Evolutionary conservation across 345 rosid species (phyloP).

Genomic region (Firmiana major): DNA sequence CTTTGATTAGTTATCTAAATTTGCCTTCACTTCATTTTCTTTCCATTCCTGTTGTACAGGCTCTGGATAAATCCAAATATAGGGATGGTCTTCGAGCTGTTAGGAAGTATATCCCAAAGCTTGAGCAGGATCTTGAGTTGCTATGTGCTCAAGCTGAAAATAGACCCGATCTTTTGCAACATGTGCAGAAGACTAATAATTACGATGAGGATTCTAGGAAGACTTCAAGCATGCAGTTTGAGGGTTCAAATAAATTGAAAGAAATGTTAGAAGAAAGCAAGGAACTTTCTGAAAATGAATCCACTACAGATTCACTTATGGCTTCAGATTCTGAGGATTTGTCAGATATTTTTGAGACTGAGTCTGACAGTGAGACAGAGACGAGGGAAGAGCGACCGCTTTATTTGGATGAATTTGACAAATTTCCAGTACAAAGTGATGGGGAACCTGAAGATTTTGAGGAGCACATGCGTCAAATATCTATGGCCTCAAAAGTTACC

Average conservation of each 20-base stretch:
- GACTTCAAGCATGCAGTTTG: constrained; percentile 21
- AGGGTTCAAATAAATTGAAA: constrained; percentile 43
- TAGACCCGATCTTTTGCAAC: constrained; percentile 19
- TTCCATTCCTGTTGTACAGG: constrained; percentile 31
- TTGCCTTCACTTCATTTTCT: neutral
- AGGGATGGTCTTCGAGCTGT: constrained; percentile 83
- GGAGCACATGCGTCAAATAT: constrained; percentile 44
- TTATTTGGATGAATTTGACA: constrained; percentile 67
- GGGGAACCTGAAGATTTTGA: constrained; percentile 49
- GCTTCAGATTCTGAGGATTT: constrained; percentile 70
- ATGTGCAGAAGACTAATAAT: constrained; percentile 16
- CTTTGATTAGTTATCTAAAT: neutral
- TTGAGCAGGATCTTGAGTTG: constrained; percentile 78
- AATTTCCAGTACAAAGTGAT: constrained; percentile 46
- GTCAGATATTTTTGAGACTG: constrained; percentile 83
- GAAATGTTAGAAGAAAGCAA: constrained; percentile 41
- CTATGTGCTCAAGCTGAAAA: constrained; percentile 50
- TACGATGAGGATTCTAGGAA: constrained; percentile 14
- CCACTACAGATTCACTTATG: constrained; percentile 31
- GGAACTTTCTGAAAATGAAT: constrained; percentile 44
- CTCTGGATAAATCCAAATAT: constrained; percentile 84
- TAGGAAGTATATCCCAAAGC: constrained; percentile 72
- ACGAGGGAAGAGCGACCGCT: constrained; percentile 46
- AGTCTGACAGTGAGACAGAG: constrained; percentile 54
- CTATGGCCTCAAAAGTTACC: constrained; percentile 24